Conservation (phyloP, 208 protist genomes). For the Acanthamoeba sp. region DNA sequence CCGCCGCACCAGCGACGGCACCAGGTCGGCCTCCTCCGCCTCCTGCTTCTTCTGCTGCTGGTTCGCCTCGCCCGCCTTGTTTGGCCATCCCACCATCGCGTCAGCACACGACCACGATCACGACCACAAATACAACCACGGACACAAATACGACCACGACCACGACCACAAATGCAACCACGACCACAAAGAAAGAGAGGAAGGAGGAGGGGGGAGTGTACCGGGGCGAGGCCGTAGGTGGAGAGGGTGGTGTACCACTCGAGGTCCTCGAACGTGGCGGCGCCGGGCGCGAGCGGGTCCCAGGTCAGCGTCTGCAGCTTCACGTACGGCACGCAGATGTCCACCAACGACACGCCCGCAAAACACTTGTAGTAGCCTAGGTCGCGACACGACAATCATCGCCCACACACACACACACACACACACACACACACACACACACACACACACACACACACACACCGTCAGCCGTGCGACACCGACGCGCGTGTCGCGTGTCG, state of each 20-base stretch:
- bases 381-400: not conserved
- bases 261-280: not conserved
- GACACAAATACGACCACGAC: not conserved
- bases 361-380: slow-evolving; percentile 55
- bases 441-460: not conserved
- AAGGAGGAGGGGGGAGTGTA: not conserved
- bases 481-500: not conserved
- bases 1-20: slow-evolving; percentile 42
- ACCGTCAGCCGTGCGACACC: no score
- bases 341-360: not conserved
- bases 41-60: not conserved
- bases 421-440: not conserved
- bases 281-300: slow-evolving; percentile 5
- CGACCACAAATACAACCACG: not conserved
- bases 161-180: not conserved
- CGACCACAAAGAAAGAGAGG: not conserved
- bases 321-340: slow-evolving; percentile 26
- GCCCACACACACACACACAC: no score
- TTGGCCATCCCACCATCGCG: not conserved
- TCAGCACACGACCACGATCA: not conserved
- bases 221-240: slow-evolving; percentile 22
- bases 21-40: slow-evolving; percentile 27
- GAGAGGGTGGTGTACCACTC: slow-evolving; percentile 19
- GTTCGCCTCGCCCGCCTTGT: not conserved
- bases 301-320: slow-evolving; percentile 11